These are phyloP conservation scores for Pyrus bretschneideri DNA, from an alignment of 306 rosid species.

Conservation along the genomic window DNA sequence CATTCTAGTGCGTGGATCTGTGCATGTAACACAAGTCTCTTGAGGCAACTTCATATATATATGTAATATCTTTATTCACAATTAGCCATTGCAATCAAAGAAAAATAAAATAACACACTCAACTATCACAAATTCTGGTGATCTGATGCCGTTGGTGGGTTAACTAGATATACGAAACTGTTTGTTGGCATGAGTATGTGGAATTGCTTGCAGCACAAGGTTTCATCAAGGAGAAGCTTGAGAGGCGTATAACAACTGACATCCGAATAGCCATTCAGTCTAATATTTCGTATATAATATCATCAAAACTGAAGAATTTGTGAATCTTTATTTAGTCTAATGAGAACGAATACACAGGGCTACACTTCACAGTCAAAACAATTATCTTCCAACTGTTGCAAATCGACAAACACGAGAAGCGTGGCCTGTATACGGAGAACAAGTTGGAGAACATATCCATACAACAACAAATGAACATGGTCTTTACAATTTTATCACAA, in stretches of 20 bases:
- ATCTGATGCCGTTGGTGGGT: neutral
- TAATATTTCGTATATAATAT: neutral
- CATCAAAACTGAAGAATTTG: neutral
- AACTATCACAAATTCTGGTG: neutral
- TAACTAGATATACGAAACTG: neutral
- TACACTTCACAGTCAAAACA: neutral
- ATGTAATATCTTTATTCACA: neutral
- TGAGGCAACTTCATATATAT: neutral
- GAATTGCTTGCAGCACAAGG: neutral
- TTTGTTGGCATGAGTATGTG: neutral
- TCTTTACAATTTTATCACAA: neutral
- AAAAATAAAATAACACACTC: neutral
- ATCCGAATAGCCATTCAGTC: neutral
- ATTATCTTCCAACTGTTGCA: neutral
- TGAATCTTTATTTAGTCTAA: no score
- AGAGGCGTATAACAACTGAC: neutral
- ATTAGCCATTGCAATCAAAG: neutral
- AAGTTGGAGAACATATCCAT: neutral
- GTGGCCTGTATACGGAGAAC: neutral
- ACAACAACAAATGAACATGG: neutral
- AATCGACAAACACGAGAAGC: neutral
- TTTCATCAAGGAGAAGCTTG: neutral
- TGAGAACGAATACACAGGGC: no score
- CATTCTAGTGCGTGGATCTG: neutral
- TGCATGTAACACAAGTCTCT: neutral